Percentiles rank a stretch among this genome's conserved stretches.
Evolutionary conservation across 2,329 filamentous ascomycete genomes (phyloP).

Genomic region (Diaporthe humulicola): DNA sequence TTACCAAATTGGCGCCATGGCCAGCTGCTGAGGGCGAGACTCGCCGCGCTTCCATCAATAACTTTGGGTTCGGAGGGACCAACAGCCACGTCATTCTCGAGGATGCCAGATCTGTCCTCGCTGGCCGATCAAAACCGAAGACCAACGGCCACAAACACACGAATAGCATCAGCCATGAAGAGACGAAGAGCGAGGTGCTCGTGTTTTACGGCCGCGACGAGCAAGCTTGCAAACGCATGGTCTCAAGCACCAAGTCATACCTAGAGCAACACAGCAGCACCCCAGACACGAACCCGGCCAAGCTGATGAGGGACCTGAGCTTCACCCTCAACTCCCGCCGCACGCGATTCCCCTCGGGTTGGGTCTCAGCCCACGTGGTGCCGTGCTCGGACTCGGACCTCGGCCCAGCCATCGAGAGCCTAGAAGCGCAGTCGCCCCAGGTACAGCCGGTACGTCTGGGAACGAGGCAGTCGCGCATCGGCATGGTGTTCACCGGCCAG

Average conservation of each 20-base stretch:
- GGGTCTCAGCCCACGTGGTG: too few relatives aligned
- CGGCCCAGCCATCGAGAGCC: too few relatives aligned
- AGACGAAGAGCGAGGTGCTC: not conserved
- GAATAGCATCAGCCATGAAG: too few relatives aligned
- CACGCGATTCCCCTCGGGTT: not conserved
- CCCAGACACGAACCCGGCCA: not conserved
- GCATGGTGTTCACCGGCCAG: constrained; percentile 51
- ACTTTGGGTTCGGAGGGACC: constrained; percentile 60
- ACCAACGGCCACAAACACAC: too few relatives aligned
- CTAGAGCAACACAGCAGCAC: not conserved
- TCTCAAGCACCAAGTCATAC: not conserved
- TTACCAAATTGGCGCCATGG: constrained; percentile 40
- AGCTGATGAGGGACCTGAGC: not conserved
- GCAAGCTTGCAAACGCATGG: not conserved
- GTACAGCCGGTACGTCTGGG: not conserved
- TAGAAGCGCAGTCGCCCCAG: constrained; percentile 25
- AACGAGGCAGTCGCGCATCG: constrained; percentile 26
- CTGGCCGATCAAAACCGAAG: not conserved
- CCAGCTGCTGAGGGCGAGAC: constrained; percentile 6
- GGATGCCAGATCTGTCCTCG: constrained; percentile 20
- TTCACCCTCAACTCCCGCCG: not conserved
- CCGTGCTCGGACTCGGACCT: too few relatives aligned
- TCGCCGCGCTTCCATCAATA: constrained; percentile 50
- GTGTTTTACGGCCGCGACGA: not conserved
- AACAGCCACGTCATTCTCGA: constrained; percentile 59